phyloP scores from a whole-genome alignment of 495 filamentous ascomycete species.

The Astrothelium subdiscretum region DNA sequence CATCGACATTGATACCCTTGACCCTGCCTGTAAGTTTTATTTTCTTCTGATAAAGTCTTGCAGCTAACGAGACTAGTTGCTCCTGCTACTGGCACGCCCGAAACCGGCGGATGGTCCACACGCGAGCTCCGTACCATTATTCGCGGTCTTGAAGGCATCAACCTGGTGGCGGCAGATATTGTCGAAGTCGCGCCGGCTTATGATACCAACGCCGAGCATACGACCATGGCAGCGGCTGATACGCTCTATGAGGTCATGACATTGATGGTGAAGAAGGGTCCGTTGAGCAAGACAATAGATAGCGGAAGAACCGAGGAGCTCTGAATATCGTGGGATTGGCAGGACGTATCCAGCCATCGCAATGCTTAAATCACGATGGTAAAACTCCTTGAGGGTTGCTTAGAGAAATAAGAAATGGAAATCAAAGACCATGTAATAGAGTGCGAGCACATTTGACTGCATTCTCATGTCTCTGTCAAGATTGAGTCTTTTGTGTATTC shows the following conservation, averaged over 20 bases:
- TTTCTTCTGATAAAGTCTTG: neutral
- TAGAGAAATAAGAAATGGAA: too few relatives aligned
- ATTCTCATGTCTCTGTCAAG: too few relatives aligned
- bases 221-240: conserved; percentile 73
- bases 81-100: conserved; percentile 75
- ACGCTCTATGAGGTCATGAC: conserved; percentile 73
- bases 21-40: conserved; percentile 57
- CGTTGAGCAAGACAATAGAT: conserved; percentile 21
- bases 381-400: too few relatives aligned
- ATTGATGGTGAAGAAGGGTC: conserved; percentile 60
- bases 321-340: neutral
- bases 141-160: conserved; percentile 61
- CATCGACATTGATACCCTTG: conserved; percentile 81
- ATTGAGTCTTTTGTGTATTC: too few relatives aligned
- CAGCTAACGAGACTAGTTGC: conserved; percentile 37
- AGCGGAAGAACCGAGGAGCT: conserved; percentile 8
- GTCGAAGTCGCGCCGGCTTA: conserved; percentile 84
- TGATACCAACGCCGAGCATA: conserved; percentile 72
- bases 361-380: too few relatives aligned
- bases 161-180: conserved; percentile 69
- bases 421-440: too few relatives aligned
- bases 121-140: conserved; percentile 65
- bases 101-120: conserved; percentile 80
- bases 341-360: neutral
- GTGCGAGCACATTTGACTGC: too few relatives aligned